Evolutionary conservation across 495 filamentous ascomycete species (phyloP).

Genomic region (Aspergillus steynii): DNA sequence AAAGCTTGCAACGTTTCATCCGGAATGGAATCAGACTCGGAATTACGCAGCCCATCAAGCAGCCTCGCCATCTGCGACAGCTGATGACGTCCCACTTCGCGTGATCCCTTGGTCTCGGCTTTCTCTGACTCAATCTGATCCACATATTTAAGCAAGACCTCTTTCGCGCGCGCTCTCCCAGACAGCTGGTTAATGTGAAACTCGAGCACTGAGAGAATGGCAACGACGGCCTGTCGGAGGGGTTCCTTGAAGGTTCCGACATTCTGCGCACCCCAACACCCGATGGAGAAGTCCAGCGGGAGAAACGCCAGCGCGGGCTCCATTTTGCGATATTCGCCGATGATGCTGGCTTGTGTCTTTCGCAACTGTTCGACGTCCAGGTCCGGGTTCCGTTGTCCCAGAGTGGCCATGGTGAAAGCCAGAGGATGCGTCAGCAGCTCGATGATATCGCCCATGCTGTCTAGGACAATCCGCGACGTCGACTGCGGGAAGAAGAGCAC

Average conservation of each 20-base stretch:
- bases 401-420: constrained; percentile 11
- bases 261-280: constrained; percentile 24
- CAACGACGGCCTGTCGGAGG: constrained; percentile 17
- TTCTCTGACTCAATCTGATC: background rate
- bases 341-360: constrained; percentile 14
- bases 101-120: background rate
- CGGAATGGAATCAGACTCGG: background rate
- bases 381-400: constrained; percentile 7
- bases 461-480: constrained; percentile 37
- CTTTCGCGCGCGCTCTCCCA: constrained; percentile 11
- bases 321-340: constrained; percentile 18
- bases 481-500: constrained; percentile 44
- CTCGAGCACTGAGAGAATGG: constrained; percentile 20
- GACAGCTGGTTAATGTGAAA: constrained; percentile 21
- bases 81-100: constrained; percentile 21
- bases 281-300: constrained; percentile 28
- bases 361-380: constrained; percentile 15
- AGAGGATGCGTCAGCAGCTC: constrained; percentile 32
- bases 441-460: constrained; percentile 34
- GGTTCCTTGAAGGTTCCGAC: constrained; percentile 23
- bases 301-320: constrained; percentile 26
- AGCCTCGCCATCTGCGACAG: constrained; percentile 16
- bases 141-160: constrained; percentile 9
- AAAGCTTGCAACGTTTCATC: background rate
- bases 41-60: constrained; percentile 13